A percentile compares a stretch with the other conserved stretches of the same genome.
These are phyloP conservation scores for Mytilinidion resinicola DNA, from an alignment of 495 filamentous ascomycete species.

Conservation along the genomic window DNA sequence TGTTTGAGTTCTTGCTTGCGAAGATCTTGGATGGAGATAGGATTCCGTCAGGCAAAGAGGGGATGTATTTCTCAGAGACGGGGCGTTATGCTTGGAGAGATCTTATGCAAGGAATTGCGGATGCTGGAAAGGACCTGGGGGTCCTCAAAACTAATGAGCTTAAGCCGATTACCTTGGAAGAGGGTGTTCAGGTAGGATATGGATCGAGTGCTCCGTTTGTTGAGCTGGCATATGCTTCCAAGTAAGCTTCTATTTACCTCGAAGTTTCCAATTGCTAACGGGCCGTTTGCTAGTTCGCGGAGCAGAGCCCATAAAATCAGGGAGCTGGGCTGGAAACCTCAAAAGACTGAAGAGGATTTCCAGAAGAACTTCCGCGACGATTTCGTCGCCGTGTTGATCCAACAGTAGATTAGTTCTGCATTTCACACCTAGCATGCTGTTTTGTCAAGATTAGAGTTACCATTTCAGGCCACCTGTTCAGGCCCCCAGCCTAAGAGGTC, in stretches of 20 bases:
- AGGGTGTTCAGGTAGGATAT: slow-evolving; percentile 31
- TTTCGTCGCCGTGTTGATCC: not conserved
- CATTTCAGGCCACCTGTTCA: too few relatives aligned
- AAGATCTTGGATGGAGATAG: slow-evolving; percentile 21
- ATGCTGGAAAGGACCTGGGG: slow-evolving; percentile 34
- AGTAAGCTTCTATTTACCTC: slow-evolving; percentile 17
- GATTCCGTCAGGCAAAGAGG: slow-evolving; percentile 40
- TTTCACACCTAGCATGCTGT: too few relatives aligned
- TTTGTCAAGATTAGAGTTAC: too few relatives aligned
- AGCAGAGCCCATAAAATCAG: slow-evolving; percentile 32
- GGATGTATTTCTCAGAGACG: slow-evolving; percentile 42
- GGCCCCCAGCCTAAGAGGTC: too few relatives aligned
- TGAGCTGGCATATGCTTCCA: slow-evolving; percentile 39
- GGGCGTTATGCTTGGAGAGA: slow-evolving; percentile 41
- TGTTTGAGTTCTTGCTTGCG: slow-evolving; percentile 35
- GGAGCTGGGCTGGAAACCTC: slow-evolving; percentile 41
- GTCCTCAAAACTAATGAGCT: slow-evolving; percentile 31
- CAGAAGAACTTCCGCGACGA: slow-evolving; percentile 2
- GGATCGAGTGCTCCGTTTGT: slow-evolving; percentile 26
- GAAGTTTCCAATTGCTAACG: not conserved
- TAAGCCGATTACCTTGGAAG: slow-evolving; percentile 33
- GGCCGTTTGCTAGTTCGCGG: slow-evolving; percentile 6
- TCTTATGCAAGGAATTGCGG: slow-evolving; percentile 34
- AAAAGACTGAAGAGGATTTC: slow-evolving; percentile 22
- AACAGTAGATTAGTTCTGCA: too few relatives aligned